These are phyloP conservation scores for Lipomyces sp. DNA, from an alignment of 805 yeast species.

Conservation along the genomic window DNA sequence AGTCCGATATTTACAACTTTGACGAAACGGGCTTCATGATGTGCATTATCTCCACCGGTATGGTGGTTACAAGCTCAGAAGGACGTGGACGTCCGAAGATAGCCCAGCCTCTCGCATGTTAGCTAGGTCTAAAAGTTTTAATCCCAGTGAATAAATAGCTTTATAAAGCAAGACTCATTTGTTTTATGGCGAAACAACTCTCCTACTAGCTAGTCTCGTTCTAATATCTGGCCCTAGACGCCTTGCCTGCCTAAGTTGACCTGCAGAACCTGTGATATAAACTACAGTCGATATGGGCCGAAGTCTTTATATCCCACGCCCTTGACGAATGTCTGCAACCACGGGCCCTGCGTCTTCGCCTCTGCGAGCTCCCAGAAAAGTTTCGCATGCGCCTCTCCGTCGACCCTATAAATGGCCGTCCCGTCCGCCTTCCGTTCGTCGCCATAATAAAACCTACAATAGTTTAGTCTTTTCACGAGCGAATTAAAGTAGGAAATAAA, in stretches of 20 bases:
- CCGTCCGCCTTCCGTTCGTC: constrained; percentile 15
- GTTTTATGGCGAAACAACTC: no score
- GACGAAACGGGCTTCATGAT: constrained; percentile 3
- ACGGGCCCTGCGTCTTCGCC: constrained; percentile 14
- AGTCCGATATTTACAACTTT: constrained; percentile 9
- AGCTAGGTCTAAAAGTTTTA: no score
- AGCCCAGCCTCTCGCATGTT: background rate
- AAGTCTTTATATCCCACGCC: constrained; percentile 17
- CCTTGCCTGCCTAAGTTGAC: no score
- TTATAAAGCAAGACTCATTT: no score
- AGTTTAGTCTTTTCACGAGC: constrained; percentile 4
- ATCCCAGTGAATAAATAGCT: no score
- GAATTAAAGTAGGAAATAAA: background rate
- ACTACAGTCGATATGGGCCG: no score
- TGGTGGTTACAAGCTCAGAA: constrained; percentile 12
- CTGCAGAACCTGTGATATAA: no score
- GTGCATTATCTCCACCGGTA: constrained; percentile 4
- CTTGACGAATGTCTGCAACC: constrained; percentile 15
- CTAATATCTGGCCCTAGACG: no score
- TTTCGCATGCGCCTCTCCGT: constrained; percentile 17
- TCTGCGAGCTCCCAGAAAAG: constrained; percentile 7
- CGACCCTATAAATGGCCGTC: constrained; percentile 10
- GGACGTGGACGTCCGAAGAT: background rate
- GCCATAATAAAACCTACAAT: constrained; percentile 13
- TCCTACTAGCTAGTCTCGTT: no score